Evolutionary conservation across 768 basidiomycete genomes (phyloP).

Genomic region (Mycena filopes): DNA sequence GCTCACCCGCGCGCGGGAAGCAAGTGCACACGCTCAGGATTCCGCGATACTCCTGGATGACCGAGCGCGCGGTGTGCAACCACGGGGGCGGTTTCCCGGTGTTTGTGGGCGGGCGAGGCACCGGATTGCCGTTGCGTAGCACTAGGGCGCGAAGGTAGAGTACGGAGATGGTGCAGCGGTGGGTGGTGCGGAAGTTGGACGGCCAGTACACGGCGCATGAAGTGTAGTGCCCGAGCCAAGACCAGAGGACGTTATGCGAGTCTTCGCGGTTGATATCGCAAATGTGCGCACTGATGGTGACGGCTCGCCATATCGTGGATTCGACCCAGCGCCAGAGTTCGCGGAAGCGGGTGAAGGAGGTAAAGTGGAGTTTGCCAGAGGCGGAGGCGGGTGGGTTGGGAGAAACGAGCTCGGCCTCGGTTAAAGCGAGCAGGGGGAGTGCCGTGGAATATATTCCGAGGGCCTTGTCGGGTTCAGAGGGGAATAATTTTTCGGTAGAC

Average conservation of each 20-base stretch:
- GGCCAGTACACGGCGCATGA: conserved; percentile 79
- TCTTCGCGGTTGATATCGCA: conserved; percentile 51
- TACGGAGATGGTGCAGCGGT: conserved; percentile 75
- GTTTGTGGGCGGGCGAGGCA: conserved; percentile 32
- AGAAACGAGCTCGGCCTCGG: conserved; percentile 57
- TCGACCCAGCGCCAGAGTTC: conserved; percentile 93
- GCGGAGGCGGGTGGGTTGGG: conserved; percentile 40
- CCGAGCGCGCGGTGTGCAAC: conserved; percentile 70
- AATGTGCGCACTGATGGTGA: conserved; percentile 68
- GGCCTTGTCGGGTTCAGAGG: conserved; percentile 59
- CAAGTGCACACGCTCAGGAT: conserved; percentile 73
- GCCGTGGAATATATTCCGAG: conserved; percentile 67
- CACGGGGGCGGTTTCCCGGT: conserved; percentile 58
- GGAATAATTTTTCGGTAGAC: conserved; percentile 71
- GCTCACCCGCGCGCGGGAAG: conserved; percentile 86
- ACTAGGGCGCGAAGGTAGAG: conserved; percentile 82
- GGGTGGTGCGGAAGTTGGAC: conserved; percentile 77
- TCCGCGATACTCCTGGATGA: conserved; percentile 77
- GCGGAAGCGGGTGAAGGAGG: conserved; percentile 73
- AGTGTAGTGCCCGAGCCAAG: conserved; percentile 69
- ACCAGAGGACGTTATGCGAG: conserved; percentile 61
- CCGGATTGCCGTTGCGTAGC: conserved; percentile 51
- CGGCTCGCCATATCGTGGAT: conserved; percentile 82
- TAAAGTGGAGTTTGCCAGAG: conserved; percentile 53
- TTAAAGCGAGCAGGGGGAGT: conserved; percentile 62